Conservation (phyloP, 768 basidiomycete species). For the Russula emetica region DNA sequence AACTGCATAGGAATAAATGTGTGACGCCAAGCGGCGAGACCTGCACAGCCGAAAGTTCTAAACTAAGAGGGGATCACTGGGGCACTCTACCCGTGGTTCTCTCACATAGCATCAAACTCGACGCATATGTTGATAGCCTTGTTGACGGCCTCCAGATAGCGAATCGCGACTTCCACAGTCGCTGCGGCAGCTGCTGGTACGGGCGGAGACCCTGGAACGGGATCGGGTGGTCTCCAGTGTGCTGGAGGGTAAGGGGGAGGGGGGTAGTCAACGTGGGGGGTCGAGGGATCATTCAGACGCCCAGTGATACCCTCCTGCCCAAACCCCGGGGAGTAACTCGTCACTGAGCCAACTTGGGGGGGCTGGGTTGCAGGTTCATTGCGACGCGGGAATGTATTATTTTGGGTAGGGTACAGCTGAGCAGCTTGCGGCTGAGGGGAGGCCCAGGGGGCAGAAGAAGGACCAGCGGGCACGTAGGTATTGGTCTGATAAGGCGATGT, state of each 20-base stretch:
- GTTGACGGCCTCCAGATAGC: constrained; percentile 18
- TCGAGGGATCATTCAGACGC: no score
- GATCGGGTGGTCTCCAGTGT: not conserved
- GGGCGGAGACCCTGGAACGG: not conserved
- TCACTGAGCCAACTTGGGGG: not conserved
- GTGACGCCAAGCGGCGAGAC: not conserved
- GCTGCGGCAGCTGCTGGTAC: not conserved
- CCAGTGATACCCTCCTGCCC: no score
- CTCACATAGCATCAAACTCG: constrained; percentile 7
- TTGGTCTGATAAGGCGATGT: not conserved
- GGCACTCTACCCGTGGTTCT: not conserved
- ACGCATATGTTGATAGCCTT: constrained; percentile 16
- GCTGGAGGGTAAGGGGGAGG: constrained; percentile 15
- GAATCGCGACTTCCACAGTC: constrained; percentile 3
- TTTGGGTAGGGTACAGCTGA: not conserved
- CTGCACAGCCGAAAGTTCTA: constrained; percentile 7
- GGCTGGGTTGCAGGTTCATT: not conserved
- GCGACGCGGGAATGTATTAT: not conserved
- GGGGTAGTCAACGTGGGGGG: not conserved
- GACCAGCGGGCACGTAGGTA: not conserved
- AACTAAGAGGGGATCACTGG: not conserved
- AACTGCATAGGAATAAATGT: not conserved
- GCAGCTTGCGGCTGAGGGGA: not conserved
- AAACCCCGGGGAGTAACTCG: not conserved
- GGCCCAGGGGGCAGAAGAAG: not conserved